Evolutionary conservation across 2,329 filamentous ascomycete species (phyloP).

Genomic region (Paraphoma sp.): DNA sequence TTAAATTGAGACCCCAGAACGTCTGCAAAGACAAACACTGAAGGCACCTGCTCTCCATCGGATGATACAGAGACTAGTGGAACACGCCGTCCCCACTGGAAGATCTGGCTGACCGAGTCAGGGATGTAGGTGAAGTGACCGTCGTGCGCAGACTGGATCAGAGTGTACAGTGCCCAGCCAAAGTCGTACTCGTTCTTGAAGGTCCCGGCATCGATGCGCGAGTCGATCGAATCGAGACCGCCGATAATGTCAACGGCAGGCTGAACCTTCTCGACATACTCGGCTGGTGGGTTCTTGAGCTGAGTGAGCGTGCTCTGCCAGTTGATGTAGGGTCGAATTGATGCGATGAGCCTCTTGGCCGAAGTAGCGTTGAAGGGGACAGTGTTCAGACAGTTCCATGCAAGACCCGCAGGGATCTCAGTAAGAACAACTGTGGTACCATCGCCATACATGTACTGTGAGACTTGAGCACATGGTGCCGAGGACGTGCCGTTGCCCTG

Average conservation of each 20-base stretch:
- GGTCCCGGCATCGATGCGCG: conserved; percentile 43
- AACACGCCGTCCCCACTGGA: conserved; percentile 57
- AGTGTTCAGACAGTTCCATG: conserved; percentile 53
- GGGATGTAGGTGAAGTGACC: conserved; percentile 67
- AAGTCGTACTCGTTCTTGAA: conserved; percentile 54
- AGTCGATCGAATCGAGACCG: conserved; percentile 49
- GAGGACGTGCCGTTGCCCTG: conserved; percentile 31
- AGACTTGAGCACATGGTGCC: conserved; percentile 42
- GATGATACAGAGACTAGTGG: conserved; percentile 66
- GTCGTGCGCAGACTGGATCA: conserved; percentile 66
- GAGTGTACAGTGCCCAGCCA: conserved; percentile 59
- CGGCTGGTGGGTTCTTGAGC: conserved; percentile 53
- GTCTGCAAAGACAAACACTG: conserved; percentile 62
- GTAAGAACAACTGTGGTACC: conserved; percentile 13
- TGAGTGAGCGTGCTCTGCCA: conserved; percentile 56
- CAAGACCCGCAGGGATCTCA: conserved; percentile 51
- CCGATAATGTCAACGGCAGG: conserved; percentile 52
- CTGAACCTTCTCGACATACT: conserved; percentile 56
- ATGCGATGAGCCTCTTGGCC: conserved; percentile 47
- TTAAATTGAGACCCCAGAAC: conserved; percentile 53
- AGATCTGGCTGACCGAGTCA: conserved; percentile 58
- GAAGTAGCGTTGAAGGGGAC: conserved; percentile 54
- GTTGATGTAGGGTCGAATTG: conserved; percentile 51
- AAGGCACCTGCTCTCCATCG: conserved; percentile 65
- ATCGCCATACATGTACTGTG: conserved; percentile 34